Evolutionary conservation across 2,329 filamentous ascomycete genomes (phyloP).

Genomic region (Fusarium staphyleae): DNA sequence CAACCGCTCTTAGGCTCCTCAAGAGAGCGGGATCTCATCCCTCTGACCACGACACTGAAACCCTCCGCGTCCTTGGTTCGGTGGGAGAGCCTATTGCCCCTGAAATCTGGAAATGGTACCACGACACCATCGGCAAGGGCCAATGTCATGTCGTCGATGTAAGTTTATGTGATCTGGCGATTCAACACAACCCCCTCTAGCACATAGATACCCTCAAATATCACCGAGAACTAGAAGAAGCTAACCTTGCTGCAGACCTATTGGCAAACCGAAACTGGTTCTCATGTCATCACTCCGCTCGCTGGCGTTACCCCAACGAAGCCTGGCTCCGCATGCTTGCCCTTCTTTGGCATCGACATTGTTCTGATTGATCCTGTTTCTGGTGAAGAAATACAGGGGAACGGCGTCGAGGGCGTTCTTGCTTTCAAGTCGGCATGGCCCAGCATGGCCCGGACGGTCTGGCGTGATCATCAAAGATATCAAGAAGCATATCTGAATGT

Average conservation of each 20-base stretch:
- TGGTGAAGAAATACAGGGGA: constrained; percentile 85
- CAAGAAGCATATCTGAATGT: constrained; percentile 96
- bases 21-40: constrained; percentile 91
- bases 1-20: constrained; percentile 84
- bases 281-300: constrained; percentile 88
- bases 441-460: constrained; percentile 96
- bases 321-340: constrained; percentile 88
- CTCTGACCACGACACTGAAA: constrained; percentile 76
- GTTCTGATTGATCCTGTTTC: constrained; percentile 93
- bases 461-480: constrained; percentile 92
- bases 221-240: too few species aligned
- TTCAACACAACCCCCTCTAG: too few species aligned
- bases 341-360: constrained; percentile 97
- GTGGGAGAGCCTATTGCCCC: constrained; percentile 97
- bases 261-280: constrained; percentile 98
- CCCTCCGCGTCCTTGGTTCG: constrained; percentile 83
- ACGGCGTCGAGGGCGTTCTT: constrained; percentile 91
- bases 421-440: constrained; percentile 96
- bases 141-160: constrained; percentile 90
- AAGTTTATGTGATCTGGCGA: constrained; percentile 50
- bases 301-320: constrained; percentile 92
- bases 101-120: constrained; percentile 98
- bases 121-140: constrained; percentile 86
- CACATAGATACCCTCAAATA: too few species aligned
- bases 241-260: constrained; percentile 70